These are phyloP conservation scores for Dionaea muscipula DNA, from an alignment of 179 eudicot genomes.

Conservation along the genomic window DNA sequence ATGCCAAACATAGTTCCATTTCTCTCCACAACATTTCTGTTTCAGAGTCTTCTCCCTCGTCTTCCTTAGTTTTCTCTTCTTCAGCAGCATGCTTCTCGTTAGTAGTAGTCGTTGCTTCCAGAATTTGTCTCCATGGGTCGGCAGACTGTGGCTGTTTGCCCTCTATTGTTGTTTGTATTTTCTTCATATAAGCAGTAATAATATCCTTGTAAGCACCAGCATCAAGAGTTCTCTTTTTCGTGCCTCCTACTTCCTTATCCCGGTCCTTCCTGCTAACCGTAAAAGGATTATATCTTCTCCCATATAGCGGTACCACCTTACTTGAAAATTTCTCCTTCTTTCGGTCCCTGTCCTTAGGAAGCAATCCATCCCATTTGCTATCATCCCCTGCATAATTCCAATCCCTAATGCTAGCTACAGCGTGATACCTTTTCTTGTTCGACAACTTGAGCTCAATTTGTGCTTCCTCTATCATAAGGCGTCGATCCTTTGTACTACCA, in stretches of 20 bases:
- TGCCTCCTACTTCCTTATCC: not conserved
- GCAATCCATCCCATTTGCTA: not conserved
- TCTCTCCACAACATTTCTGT: conserved; percentile 71
- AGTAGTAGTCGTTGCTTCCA: conserved; percentile 24
- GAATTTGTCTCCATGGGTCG: conserved; percentile 73
- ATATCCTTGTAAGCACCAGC: conserved; percentile 53
- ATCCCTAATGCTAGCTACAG: not conserved
- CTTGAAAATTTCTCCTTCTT: conserved; percentile 11
- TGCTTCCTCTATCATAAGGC: too few relatives aligned
- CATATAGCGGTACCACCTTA: conserved; percentile 11
- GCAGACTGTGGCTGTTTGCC: conserved; percentile 59
- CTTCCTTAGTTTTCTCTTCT: conserved; percentile 20
- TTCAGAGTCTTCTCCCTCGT: conserved; percentile 50
- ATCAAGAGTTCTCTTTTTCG: conserved; percentile 34
- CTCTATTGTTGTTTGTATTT: conserved; percentile 56
- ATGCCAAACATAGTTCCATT: conserved; percentile 74
- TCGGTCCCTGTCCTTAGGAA: not conserved
- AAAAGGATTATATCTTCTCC: conserved; percentile 11
- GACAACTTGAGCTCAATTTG: too few relatives aligned
- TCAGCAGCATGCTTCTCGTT: conserved; percentile 31
- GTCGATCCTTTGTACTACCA: too few relatives aligned
- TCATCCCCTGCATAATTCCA: not conserved
- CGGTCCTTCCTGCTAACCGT: not conserved
- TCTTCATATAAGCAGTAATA: conserved; percentile 70
- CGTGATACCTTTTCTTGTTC: too few relatives aligned